phyloP scores from a whole-genome alignment of 75 land plant genomes.

The Selaginella tamariscina region DNA sequence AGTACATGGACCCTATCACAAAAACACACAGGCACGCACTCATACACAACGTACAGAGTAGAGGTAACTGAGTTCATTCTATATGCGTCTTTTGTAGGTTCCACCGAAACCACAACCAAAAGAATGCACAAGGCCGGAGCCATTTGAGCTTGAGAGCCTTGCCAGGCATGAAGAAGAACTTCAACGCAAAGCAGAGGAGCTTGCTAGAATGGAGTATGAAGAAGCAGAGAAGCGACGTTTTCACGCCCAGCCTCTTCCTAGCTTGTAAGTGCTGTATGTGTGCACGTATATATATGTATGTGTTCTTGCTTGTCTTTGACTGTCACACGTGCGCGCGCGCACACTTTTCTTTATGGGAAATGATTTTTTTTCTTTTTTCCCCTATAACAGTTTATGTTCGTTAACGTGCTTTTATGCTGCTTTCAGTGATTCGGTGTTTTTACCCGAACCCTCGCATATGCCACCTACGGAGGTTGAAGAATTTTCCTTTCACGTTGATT shows the following conservation, averaged over 20 bases:
- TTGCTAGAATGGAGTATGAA: not conserved
- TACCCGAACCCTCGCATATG: not conserved
- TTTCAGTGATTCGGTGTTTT: slow-evolving; percentile 4
- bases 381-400: no score
- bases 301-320: not conserved
- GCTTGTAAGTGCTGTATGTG: not conserved
- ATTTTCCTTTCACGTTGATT: not conserved
- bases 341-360: no score
- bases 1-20: no score
- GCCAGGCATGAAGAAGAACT: slow-evolving; percentile 5
- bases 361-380: no score
- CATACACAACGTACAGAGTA: no score
- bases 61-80: no score
- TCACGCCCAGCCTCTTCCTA: not conserved
- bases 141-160: slow-evolving; percentile 4
- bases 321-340: not conserved
- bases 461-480: slow-evolving; percentile 9
- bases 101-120: slow-evolving; percentile 12
- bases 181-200: slow-evolving; percentile 6
- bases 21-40: no score
- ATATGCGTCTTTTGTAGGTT: not conserved
- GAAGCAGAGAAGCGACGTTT: not conserved
- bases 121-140: slow-evolving; percentile 13
- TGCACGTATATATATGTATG: no score
- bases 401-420: not conserved